Base-by-base conservation (phyloP, 257 asterid species). In the Schizonepeta tenuifolia region DNA sequence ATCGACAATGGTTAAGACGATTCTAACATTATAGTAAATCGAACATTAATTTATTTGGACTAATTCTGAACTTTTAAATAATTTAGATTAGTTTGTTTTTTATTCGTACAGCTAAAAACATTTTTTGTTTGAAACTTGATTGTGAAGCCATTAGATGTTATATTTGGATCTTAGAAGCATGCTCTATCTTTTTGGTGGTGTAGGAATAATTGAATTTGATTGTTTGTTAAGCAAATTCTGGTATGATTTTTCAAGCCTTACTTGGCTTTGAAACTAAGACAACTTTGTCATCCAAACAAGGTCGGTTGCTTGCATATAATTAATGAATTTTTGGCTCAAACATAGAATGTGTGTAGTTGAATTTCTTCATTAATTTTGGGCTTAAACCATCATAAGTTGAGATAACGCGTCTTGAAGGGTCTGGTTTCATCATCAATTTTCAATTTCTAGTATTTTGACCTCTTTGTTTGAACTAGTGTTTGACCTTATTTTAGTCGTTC, bases 211-310 rank as follows among this genome's bases (percentile, higher is more conserved):
- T 65, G 57, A 49, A 33, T 18, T 71, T 67, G 76, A 49, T 81
- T 78, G 79, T 24, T 26, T 41, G 43, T 31, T 70, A 81, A 84
- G 88, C 82, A 40, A 81, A 67, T 67, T 73, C 65, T 73, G 82
- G 70, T 80, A 64, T 67, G 47, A 66, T 21, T 8, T 51, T 43
- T 41, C 61, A 18, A 57, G 60, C n/a, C n/a, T n/a, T n/a, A 46
- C 85, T 83, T 81, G 74, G 55, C 86, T 83, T 86, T 63, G 80
- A 86, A 86, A 44, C 83, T 73, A 86, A 83, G 88, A 50, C 41
- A 77, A 76, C 63, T 72, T 36, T 44, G 15, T 58, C 24, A 41
- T 66, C 9, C 17, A 54, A 5, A 56, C 8, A 35, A 31, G 5
- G 66, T 15, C 8, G 44, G 44, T 33, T 24, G 50, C 26, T 9